Base-by-base conservation (phyloP, 371 early-diverging fungal genomes). In the Apophysomyces trapeziformis region DNA sequence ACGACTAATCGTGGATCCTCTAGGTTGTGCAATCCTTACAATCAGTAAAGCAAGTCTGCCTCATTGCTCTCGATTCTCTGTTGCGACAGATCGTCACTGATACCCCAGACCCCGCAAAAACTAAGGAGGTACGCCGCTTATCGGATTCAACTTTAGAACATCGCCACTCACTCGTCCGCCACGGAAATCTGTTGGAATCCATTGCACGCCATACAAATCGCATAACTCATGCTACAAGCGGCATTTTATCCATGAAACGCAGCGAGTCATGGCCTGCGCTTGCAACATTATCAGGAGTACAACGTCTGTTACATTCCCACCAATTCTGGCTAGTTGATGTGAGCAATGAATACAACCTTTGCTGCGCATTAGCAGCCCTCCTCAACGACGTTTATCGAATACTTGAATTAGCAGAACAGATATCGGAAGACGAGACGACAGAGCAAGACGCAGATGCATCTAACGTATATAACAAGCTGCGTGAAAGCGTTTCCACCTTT, bases 291-390 rank as follows among this genome's bases (percentile, higher is more conserved):
- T 64, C 62, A 21, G 68, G 72, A 38, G 70, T 81, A 35, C 68
- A 76, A 36, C 59, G 63, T 4, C 62, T 73, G 9, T 58, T 83
- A 14, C 67, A 74, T 56, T 60, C 73, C 2, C 64, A 71, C 9
- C 64, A 73, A 45, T 57, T 65, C 5, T 37, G 41, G 8, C 54
- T 68, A 8, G 18, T 70, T 9, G 64, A 73, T 13, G 56, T 58
- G 13, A 69, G 58, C 41, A 70, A 71, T 18, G 74, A 78, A 59
- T 82, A 81, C 45, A 78, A 75, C n/a, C 63, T 84, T 7, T 75
- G 72, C 36, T 82, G 80, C 58, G 71, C 80, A 11, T 58, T 84
- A 12, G 80, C 84, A 21, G 78, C 78, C 2, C 60, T 84, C 0
- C 64, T 81, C 41, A 74, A 72, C 5, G 63, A 81, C 39, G 56